Percentiles rank a stretch among this genome's conserved stretches.
Evolutionary conservation across 208 protist species (phyloP).

Genomic region (Giardia duodenalis): DNA sequence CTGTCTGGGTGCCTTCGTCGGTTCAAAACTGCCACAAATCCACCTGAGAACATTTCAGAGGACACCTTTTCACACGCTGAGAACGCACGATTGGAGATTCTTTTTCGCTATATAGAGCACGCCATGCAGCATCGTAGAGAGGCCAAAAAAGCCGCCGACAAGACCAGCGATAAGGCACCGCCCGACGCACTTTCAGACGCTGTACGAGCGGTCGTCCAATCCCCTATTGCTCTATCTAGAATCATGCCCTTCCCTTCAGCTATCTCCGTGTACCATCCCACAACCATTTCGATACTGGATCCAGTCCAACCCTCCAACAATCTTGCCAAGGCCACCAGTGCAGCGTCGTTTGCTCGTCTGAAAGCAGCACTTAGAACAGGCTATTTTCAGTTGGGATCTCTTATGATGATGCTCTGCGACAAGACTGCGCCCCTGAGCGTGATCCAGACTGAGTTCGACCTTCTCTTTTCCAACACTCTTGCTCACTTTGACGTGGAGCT

Average conservation of each 20-base stretch:
- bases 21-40: neutral
- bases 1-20: neutral
- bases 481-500: neutral
- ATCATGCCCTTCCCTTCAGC: neutral
- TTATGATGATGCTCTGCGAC: neutral
- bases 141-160: neutral
- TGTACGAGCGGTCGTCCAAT: neutral
- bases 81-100: no score
- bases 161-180: neutral
- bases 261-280: no score
- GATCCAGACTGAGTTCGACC: neutral
- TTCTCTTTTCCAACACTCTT: neutral
- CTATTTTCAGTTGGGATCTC: neutral
- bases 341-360: neutral
- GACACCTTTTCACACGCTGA: neutral
- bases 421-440: neutral
- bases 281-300: neutral
- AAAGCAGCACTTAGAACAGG: neutral
- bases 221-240: neutral
- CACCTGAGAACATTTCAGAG: neutral
- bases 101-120: neutral
- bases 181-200: neutral
- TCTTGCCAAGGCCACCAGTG: neutral
- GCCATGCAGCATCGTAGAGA: neutral
- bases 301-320: neutral